phyloP scores from a whole-genome alignment of 169 alveolate genomes.

The Eimeria maxima region DNA sequence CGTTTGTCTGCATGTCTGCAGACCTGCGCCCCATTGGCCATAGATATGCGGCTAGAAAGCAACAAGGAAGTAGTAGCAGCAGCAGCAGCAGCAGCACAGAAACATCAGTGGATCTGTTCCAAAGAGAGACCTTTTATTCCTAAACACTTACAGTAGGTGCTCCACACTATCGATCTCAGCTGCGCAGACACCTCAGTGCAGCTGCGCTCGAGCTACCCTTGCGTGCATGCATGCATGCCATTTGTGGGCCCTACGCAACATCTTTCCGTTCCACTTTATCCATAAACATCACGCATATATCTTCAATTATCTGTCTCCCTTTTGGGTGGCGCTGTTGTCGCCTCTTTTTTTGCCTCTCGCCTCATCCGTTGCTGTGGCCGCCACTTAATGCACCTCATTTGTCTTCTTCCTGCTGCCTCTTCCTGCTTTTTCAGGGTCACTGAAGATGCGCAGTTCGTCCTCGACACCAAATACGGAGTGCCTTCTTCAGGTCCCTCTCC shows the following conservation, averaged over 20 bases:
- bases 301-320: neutral
- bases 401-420: neutral
- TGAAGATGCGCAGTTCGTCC: slow-evolving; percentile 42
- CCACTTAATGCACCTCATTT: neutral
- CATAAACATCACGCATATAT: neutral
- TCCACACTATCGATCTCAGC: neutral
- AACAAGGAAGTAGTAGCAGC: too few relatives aligned
- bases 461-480: slow-evolving; percentile 54
- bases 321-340: too few relatives aligned
- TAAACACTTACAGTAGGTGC: slow-evolving; percentile 6
- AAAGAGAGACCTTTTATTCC: slow-evolving; percentile 52
- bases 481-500: slow-evolving; percentile 30
- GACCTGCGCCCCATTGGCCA: slow-evolving; percentile 24
- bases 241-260: too few relatives aligned
- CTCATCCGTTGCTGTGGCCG: too few relatives aligned
- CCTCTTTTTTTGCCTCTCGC: neutral
- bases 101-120: slow-evolving; percentile 19
- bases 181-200: neutral
- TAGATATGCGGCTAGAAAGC: slow-evolving; percentile 29
- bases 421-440: slow-evolving; percentile 28
- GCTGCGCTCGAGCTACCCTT: neutral
- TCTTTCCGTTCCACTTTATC: too few relatives aligned
- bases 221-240: neutral
- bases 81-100: slow-evolving; percentile 26
- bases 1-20: neutral